Conservation (phyloP, 257 asterid genomes). For the Knoxia roxburghii region DNA sequence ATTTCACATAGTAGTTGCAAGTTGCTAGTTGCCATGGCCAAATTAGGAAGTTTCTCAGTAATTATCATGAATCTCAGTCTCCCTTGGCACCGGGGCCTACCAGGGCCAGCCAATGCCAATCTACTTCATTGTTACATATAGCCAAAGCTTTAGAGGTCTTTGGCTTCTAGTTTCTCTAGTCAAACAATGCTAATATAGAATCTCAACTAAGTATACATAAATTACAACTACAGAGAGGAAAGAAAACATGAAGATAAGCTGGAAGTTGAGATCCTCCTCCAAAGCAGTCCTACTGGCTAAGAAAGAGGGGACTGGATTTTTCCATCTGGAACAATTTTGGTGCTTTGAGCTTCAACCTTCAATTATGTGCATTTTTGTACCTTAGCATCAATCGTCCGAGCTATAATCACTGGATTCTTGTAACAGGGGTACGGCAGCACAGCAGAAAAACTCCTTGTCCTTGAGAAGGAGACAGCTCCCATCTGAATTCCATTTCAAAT, state of each 20-base stretch:
- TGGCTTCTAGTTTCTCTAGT: background rate
- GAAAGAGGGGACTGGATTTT: background rate
- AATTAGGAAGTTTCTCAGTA: conserved; percentile 1
- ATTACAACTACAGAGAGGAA: background rate
- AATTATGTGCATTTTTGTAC: background rate
- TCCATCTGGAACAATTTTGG: background rate
- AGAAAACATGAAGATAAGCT: background rate
- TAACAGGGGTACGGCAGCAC: conserved; percentile 75
- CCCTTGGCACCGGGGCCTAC: background rate
- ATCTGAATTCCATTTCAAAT: conserved; percentile 78
- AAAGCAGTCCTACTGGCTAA: background rate
- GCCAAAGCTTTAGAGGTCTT: background rate
- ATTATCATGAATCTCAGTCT: background rate
- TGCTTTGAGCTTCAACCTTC: background rate
- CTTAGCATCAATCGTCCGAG: conserved; percentile 57
- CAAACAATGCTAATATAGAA: background rate
- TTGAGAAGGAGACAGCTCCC: conserved; percentile 87
- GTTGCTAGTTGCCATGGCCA: background rate
- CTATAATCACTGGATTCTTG: conserved; percentile 88
- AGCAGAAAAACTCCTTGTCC: conserved; percentile 87
- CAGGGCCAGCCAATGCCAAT: background rate
- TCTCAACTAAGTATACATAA: background rate
- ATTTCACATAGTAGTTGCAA: too few species aligned
- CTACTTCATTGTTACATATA: background rate
- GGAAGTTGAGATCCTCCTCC: background rate